Percentiles rank a stretch among this genome's conserved stretches.
phyloP scores from a whole-genome alignment of 176 grass and related monocot species.

The barley (Hordeum vulgare) region DNA sequence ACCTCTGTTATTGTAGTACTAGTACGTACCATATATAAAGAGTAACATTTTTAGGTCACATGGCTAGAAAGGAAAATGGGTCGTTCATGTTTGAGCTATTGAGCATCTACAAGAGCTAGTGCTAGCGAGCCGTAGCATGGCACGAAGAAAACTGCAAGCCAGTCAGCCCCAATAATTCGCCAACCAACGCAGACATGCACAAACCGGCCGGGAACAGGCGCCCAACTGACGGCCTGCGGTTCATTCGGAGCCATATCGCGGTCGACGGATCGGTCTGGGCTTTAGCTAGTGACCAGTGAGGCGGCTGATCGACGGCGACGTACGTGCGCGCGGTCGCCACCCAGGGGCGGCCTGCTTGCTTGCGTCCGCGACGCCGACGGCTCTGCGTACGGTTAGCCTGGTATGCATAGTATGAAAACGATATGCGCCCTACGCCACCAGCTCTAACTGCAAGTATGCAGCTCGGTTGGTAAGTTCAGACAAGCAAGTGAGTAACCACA shows the following conservation, averaged over 20 bases:
- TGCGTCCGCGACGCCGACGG: background rate
- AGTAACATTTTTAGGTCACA: background rate
- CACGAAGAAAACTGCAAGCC: background rate
- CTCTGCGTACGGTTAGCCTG: background rate
- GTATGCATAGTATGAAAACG: no score
- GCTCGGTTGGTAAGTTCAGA: no score
- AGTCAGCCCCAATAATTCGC: background rate
- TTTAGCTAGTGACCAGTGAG: conserved; percentile 14
- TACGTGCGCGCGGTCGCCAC: background rate
- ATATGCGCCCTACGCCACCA: no score
- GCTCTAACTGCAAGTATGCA: no score
- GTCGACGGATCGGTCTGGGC: background rate
- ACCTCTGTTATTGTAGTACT: no score
- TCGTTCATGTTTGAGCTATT: background rate
- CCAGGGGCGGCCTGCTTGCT: no score
- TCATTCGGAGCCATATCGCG: background rate
- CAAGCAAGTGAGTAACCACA: no score
- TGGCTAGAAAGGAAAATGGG: background rate
- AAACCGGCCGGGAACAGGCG: background rate
- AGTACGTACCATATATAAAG: no score
- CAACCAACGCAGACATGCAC: conserved; percentile 4
- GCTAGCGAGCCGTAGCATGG: background rate
- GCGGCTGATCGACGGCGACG: conserved; percentile 1
- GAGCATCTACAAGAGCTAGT: background rate
- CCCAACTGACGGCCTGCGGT: background rate